A percentile compares a stretch with the other conserved stretches of the same genome.
Evolutionary conservation across 2,329 filamentous ascomycete genomes (phyloP).

Genomic region (Neobulgaria alba): DNA sequence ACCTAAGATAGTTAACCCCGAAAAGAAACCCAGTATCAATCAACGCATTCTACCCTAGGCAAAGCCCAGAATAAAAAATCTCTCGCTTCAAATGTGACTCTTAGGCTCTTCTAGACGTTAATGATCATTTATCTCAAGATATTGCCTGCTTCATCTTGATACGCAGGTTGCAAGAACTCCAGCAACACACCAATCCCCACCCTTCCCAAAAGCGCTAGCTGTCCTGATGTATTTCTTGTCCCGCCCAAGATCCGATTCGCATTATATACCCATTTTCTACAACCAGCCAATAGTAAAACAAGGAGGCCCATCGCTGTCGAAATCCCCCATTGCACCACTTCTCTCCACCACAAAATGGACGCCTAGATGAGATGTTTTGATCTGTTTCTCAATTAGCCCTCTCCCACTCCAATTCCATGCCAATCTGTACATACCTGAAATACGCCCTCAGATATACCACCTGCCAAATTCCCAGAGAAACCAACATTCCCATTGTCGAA

Average conservation of each 20-base stretch:
- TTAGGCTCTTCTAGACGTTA: too few species aligned
- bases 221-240: conserved; percentile 4
- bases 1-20: too few species aligned
- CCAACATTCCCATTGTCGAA: conserved; percentile 81
- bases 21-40: too few species aligned
- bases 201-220: neutral
- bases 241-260: conserved; percentile 9
- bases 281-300: conserved; percentile 25
- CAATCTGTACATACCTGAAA: conserved; percentile 64
- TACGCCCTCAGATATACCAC: conserved; percentile 95
- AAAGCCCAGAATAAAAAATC: too few species aligned
- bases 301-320: conserved; percentile 10
- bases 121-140: neutral
- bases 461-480: conserved; percentile 91
- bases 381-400: conserved; percentile 31
- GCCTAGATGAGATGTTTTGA: conserved; percentile 61
- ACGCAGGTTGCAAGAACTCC: neutral
- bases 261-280: conserved; percentile 23
- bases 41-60: too few species aligned
- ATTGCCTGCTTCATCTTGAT: neutral
- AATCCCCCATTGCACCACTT: conserved; percentile 1
- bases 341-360: conserved; percentile 2
- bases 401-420: neutral
- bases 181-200: neutral
- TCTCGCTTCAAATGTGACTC: too few species aligned